A percentile compares a stretch with the other conserved stretches of the same genome.
Evolutionary conservation across 192 early-diverging fungal genomes (phyloP).

Genomic region (Polychytrium aggregatum): DNA sequence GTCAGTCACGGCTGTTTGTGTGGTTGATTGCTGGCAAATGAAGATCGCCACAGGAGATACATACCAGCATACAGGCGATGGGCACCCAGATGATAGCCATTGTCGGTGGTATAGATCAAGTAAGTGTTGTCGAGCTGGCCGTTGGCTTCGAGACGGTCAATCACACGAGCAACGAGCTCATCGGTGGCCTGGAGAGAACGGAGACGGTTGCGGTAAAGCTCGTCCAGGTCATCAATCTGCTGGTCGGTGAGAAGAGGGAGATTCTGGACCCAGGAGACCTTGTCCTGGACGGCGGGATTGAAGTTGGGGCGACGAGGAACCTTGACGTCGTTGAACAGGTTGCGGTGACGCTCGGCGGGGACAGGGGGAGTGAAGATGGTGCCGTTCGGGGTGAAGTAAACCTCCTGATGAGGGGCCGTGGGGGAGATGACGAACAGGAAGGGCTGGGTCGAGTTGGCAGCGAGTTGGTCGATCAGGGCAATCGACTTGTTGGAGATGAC

Average conservation of each 20-base stretch:
- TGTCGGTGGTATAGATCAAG: conserved; percentile 58
- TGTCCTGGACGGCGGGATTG: conserved; percentile 43
- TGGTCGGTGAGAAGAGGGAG: too few relatives aligned
- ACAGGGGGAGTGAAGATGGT: conserved; percentile 32
- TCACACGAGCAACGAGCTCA: too few relatives aligned
- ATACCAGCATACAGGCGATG: conserved; percentile 47
- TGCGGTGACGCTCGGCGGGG: conserved; percentile 45
- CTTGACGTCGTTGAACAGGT: conserved; percentile 40
- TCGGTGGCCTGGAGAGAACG: too few relatives aligned
- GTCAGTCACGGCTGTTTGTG: too few relatives aligned
- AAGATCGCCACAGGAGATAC: too few relatives aligned
- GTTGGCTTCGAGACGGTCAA: too few relatives aligned
- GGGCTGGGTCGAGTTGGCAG: conserved; percentile 6
- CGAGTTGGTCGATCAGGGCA: conserved; percentile 6
- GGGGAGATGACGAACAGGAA: conserved; percentile 43
- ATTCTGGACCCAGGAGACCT: too few relatives aligned
- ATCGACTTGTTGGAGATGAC: conserved; percentile 14
- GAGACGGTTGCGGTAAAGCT: too few relatives aligned
- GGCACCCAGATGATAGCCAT: conserved; percentile 57
- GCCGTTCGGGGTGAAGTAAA: conserved; percentile 10
- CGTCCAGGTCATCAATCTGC: too few relatives aligned
- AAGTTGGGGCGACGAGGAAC: conserved; percentile 45
- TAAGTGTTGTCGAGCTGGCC: too few relatives aligned
- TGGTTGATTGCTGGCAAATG: too few relatives aligned
- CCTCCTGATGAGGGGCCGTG: conserved; percentile 48